Base-by-base conservation (phyloP, 2,329 filamentous ascomycete species). In the Colletotrichum sojae region DNA sequence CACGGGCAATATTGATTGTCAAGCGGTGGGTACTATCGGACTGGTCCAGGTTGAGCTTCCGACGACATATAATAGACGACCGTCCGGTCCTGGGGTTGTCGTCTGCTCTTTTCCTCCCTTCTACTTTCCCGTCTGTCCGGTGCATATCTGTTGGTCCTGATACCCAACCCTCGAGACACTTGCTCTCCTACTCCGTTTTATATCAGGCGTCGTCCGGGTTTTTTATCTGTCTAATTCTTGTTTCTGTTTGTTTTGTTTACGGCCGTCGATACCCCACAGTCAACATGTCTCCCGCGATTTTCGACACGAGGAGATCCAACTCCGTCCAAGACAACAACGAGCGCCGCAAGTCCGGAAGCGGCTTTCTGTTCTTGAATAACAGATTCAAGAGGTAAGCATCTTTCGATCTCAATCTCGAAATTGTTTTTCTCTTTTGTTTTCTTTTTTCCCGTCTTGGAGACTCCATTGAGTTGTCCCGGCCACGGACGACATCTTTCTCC, bases 301-400 rank as follows among this genome's bases (percentile, higher is more conserved):
- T 69, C 55, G 66, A 69, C 16, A 18, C 61, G 20, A 63, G 66
- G 66, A 59, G 66, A 39, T 49, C 53, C 15, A 39, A 48, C 48
- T 59, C 66, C 27, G 54, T 36, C 6, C 54, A 52, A 9, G 20
- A 64, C n/a, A n/a, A 64, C n/a, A n/a, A 49, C 49, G 66, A 69
- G 18, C 66, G 66, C 36, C 61, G 66, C 54, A 69, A 69, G 49
- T 69, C 66, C 22, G 63, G 63, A 13, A 69, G 62, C 49, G 66
- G 66, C 45, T 69, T 69, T n/a, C 62, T 69, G 13, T 69, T 69
- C 61, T 31, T 69, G 27, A 69, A 69, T 61, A 69, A 69, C 61
- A 56, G 66, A 18, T 69, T 69, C 66, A 69, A 69, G 54, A 69
- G 66, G 66, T 69, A 59, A 18, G 66, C 18, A 5, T n/a, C 10